Base-by-base conservation (phyloP, 1,284 basidiomycete genomes). In the Ceratobasidium sp. region DNA sequence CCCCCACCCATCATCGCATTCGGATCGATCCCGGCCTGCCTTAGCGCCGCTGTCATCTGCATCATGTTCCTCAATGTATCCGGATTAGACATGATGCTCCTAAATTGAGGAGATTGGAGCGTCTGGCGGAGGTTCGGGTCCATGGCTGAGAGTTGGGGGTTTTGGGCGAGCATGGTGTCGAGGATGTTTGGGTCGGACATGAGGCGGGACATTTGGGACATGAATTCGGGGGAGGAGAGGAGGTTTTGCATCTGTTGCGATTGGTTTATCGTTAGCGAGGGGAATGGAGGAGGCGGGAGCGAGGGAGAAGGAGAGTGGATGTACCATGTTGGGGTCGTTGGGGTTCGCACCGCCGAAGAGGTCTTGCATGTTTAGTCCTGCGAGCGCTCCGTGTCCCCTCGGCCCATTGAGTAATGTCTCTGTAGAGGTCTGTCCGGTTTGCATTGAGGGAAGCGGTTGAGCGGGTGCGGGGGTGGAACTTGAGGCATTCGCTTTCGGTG, bases 321-420 rank as follows among this genome's bases (percentile, higher is more conserved):
- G 79, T 77, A 94, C 93, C 89, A 96, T 93, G 81, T 97, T 97
- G 0, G 95, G 95, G 80, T 96, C 95, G 79, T 92, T 93, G 4
- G 89, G 85, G 81, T 98, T 98, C 65, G 96, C 78, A 9, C 95
- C 92, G 0, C 91, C 87, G 79, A 98, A 97, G 0, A 96, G 95
- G 45, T 72, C 67, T 1, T 22, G 6, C 56, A 60, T 60, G 80
- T 97, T 97, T 80, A 96, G 86, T 3, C 91, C 92, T 0, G 90
- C 91, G 88, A 93, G 89, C 36, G 87, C 84, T 4, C 92, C 93
- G 78, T 89, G 92, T 0, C 89, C 92, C 81, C 88, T 83, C 79
- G 90, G 89, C 8, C 89, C 85, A 80, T 93, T 94, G 56, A 94
- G 85, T 76, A 89, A 88, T 0, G 92, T 93, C 80, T 95, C 91